phyloP scores from a whole-genome alignment of 2,329 filamentous ascomycete species.

The Pseudocercospora fuligena region DNA sequence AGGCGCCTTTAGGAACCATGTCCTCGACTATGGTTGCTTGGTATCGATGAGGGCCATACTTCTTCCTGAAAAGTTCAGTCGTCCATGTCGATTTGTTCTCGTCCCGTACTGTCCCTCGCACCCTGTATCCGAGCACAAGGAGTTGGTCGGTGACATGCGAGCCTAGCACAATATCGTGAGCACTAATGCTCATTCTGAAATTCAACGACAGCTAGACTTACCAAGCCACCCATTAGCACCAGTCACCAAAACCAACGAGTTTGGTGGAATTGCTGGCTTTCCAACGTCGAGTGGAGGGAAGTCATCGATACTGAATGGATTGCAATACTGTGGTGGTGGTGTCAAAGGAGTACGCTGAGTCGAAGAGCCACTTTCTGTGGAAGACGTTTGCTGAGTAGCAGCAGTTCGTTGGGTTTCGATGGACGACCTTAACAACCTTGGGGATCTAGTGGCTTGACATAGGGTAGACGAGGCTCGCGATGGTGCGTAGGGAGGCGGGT shows the following conservation, averaged over 20 bases:
- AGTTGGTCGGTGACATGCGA: conserved; percentile 38
- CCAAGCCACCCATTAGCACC: conserved; percentile 34
- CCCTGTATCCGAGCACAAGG: conserved; percentile 35
- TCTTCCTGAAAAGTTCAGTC: conserved; percentile 33
- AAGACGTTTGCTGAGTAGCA: conserved; percentile 6
- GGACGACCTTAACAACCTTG: background rate
- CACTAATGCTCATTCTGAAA: background rate
- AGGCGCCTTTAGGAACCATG: conserved; percentile 44
- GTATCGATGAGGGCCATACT: conserved; percentile 41
- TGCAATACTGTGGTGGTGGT: conserved; percentile 14
- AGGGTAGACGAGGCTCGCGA: conserved; percentile 6
- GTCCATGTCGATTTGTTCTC: conserved; percentile 35
- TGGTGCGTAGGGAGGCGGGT: conserved; percentile 26
- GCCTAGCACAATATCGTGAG: conserved; percentile 22
- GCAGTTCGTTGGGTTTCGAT: conserved; percentile 1
- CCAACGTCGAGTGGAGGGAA: conserved; percentile 5
- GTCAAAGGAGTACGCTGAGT: background rate
- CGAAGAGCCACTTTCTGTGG: background rate
- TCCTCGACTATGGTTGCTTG: conserved; percentile 48
- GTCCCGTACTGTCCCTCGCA: conserved; percentile 36
- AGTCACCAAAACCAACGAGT: conserved; percentile 24
- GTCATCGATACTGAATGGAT: background rate
- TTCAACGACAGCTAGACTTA: background rate
- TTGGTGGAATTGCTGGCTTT: conserved; percentile 3
- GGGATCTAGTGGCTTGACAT: background rate